phyloP scores from a whole-genome alignment of 2,329 filamentous ascomycete species.

The Claviceps fusiformis region DNA sequence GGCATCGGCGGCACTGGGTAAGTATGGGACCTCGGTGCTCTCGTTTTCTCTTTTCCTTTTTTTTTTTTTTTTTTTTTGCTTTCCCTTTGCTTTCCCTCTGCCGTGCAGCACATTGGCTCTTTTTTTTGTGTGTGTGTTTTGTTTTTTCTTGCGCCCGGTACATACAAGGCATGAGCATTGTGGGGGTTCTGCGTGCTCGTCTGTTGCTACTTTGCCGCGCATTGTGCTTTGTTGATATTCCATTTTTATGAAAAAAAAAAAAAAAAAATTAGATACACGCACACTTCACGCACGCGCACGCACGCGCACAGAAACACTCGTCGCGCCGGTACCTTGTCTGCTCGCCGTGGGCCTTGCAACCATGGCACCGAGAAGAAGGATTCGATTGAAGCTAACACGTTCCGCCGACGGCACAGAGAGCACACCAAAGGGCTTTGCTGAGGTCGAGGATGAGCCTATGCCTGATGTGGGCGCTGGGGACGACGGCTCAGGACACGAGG shows the following conservation, averaged over 20 bases:
- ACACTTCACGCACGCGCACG: too few species aligned
- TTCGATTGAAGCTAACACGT: conserved; percentile 22
- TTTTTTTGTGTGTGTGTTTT: too few species aligned
- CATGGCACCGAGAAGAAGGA: conserved; percentile 17
- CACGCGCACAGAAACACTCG: too few species aligned
- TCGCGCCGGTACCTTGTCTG: background rate
- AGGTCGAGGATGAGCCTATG: conserved; percentile 27
- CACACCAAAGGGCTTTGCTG: conserved; percentile 27
- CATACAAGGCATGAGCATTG: background rate
- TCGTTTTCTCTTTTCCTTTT: background rate
- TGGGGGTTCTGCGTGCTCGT: background rate
- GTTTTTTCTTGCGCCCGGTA: too few species aligned
- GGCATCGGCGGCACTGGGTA: conserved; percentile 39
- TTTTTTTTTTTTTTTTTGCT: background rate
- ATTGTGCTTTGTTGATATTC: background rate
- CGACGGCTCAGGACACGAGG: conserved; percentile 12
- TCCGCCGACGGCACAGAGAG: conserved; percentile 22
- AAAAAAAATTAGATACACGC: background rate
- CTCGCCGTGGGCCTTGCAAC: background rate
- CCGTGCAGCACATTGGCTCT: background rate
- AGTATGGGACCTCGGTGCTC: conserved; percentile 20
- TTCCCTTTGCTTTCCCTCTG: background rate
- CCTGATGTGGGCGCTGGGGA: conserved; percentile 17
- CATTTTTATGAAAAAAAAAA: background rate
- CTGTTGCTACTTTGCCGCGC: background rate